Conservation (phyloP, 164 flowering plant species). For the Nymphaea thermarum region DNA sequence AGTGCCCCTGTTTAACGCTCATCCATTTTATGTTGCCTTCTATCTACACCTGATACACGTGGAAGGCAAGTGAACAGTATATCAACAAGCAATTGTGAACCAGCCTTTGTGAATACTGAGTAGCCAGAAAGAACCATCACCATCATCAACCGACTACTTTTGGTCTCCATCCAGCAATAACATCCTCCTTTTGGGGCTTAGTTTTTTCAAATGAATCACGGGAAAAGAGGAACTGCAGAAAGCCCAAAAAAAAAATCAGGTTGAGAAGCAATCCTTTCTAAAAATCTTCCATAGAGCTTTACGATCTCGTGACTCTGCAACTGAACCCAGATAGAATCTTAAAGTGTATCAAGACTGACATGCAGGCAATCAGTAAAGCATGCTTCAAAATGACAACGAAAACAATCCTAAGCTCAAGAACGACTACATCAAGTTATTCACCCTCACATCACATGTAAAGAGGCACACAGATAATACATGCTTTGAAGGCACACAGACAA, state of each 20-base stretch:
- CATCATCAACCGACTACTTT: constrained; percentile 49
- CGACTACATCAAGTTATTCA: too few relatives aligned
- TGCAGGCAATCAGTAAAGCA: not conserved
- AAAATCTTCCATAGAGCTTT: not conserved
- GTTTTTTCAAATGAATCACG: constrained; percentile 71
- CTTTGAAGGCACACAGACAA: not conserved
- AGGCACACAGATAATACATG: too few relatives aligned
- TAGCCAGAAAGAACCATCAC: not conserved
- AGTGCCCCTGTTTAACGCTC: too few relatives aligned
- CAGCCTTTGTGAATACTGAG: too few relatives aligned
- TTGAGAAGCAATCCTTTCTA: not conserved
- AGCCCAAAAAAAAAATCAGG: not conserved
- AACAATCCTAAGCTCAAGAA: not conserved
- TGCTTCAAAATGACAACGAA: not conserved
- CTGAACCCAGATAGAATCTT: not conserved
- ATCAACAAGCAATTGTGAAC: too few relatives aligned
- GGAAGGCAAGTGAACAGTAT: too few relatives aligned
- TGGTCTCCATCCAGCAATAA: constrained; percentile 88
- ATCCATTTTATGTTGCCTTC: too few relatives aligned
- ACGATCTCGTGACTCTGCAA: not conserved
- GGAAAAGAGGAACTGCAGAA: constrained; percentile 54
- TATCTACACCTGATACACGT: too few relatives aligned
- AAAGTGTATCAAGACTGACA: not conserved
- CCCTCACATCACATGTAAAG: too few relatives aligned
- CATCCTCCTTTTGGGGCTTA: constrained; percentile 56